Percentiles rank a stretch among this genome's conserved stretches.
Evolutionary conservation across 2,329 filamentous ascomycete species (phyloP).

Genomic region (Venturia aucupariae): DNA sequence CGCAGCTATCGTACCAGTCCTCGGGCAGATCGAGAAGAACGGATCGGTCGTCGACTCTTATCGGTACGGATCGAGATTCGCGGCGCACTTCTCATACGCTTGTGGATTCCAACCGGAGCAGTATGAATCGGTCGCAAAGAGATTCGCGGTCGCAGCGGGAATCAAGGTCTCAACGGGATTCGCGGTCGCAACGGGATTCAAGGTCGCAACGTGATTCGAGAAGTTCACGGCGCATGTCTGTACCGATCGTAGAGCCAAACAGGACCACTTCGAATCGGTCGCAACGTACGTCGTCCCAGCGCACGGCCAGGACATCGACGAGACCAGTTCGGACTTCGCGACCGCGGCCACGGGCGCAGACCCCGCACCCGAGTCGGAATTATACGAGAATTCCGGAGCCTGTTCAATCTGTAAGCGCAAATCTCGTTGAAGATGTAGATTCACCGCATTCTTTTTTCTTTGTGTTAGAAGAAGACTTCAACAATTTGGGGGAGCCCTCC

Average conservation of each 20-base stretch:
- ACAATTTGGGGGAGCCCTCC: neutral
- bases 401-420: conserved; percentile 1
- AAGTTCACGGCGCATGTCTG: conserved; percentile 1
- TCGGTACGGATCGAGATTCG: conserved; percentile 2
- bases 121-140: neutral
- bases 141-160: neutral
- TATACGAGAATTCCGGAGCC: neutral
- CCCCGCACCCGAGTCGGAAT: neutral
- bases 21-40: conserved; percentile 2
- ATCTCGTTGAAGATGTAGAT: neutral
- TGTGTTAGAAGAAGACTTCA: neutral
- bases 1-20: neutral
- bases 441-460: neutral
- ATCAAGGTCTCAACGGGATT: neutral
- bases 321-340: neutral
- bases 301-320: neutral
- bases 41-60: neutral
- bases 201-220: neutral
- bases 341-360: neutral
- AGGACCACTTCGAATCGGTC: neutral
- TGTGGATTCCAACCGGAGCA: neutral
- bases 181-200: neutral
- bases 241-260: neutral
- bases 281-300: neutral
- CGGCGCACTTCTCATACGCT: neutral